These are phyloP conservation scores for Blastomyces parvus DNA, from an alignment of 2,329 filamentous ascomycete species.

Conservation along the genomic window DNA sequence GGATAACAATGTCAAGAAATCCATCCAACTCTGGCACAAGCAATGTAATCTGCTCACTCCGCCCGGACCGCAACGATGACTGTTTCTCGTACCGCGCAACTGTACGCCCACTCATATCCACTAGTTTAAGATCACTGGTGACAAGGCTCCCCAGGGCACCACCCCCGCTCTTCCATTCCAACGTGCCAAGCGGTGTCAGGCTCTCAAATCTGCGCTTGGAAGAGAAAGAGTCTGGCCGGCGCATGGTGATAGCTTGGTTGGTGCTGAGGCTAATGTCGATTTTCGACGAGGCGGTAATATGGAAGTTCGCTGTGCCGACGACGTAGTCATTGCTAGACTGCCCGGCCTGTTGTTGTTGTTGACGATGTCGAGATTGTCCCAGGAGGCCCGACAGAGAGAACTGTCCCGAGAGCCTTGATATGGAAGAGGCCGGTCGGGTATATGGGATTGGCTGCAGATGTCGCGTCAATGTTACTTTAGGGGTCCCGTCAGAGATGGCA, in stretches of 20 bases:
- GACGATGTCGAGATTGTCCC: neutral
- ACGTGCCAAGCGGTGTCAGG: conserved; percentile 11
- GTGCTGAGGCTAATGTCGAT: conserved; percentile 12
- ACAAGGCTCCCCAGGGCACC: conserved; percentile 7
- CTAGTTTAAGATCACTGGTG: conserved; percentile 12
- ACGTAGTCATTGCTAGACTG: neutral
- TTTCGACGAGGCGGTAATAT: conserved; percentile 14
- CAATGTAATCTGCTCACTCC: conserved; percentile 9
- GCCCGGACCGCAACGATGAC: conserved; percentile 2
- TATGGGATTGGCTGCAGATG: conserved; percentile 3
- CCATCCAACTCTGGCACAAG: conserved; percentile 10
- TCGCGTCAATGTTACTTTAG: neutral
- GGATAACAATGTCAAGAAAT: conserved; percentile 15
- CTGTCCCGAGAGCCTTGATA: neutral
- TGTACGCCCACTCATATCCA: conserved; percentile 12
- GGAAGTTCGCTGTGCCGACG: conserved; percentile 12
- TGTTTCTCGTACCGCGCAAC: conserved; percentile 15
- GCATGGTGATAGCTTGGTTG: conserved; percentile 12
- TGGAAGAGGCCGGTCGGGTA: neutral
- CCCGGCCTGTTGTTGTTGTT: neutral
- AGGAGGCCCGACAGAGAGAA: conserved; percentile 6
- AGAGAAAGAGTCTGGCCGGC: conserved; percentile 13
- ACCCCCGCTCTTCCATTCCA: conserved; percentile 15
- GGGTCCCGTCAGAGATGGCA: conserved; percentile 2
- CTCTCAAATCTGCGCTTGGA: conserved; percentile 11